Percentiles rank a stretch among this genome's conserved stretches.
These are phyloP conservation scores for Nakazawaea populi DNA, from an alignment of 805 yeast genomes.

Conservation along the genomic window DNA sequence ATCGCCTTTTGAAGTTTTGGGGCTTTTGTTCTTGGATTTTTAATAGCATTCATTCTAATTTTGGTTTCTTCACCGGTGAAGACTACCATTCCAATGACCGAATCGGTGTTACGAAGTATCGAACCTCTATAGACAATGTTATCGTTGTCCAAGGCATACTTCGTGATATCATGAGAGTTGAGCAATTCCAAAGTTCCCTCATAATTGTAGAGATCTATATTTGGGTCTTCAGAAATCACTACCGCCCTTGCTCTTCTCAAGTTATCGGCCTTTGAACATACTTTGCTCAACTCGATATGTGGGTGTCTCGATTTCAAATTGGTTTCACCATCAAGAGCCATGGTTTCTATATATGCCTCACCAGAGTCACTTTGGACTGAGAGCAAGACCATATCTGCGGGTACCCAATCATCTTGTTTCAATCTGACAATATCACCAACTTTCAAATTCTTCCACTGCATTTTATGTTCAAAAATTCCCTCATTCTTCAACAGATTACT, in stretches of 20 bases:
- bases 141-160: slow-evolving; percentile 66
- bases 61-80: slow-evolving; percentile 96
- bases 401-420: slow-evolving; percentile 83
- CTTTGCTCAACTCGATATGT: slow-evolving; percentile 52
- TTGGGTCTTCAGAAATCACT: slow-evolving; percentile 83
- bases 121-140: slow-evolving; percentile 91
- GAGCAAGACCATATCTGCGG: slow-evolving; percentile 80
- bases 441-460: slow-evolving; percentile 66
- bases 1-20: slow-evolving; percentile 85
- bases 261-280: slow-evolving; percentile 42
- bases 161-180: slow-evolving; percentile 18
- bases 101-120: slow-evolving; percentile 75
- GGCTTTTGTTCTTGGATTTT: slow-evolving; percentile 85
- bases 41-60: slow-evolving; percentile 90
- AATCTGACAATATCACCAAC: slow-evolving; percentile 86
- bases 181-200: slow-evolving; percentile 62
- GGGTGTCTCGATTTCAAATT: slow-evolving; percentile 75
- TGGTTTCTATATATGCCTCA: slow-evolving; percentile 79
- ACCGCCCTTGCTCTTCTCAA: slow-evolving; percentile 45
- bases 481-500: slow-evolving; percentile 19
- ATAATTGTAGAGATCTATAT: slow-evolving; percentile 82
- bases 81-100: slow-evolving; percentile 71
- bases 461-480: slow-evolving; percentile 29
- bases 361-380: slow-evolving; percentile 63
- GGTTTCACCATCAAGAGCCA: slow-evolving; percentile 98